Conservation (phyloP, 495 filamentous ascomycete species). For the Neurospora sp. region DNA sequence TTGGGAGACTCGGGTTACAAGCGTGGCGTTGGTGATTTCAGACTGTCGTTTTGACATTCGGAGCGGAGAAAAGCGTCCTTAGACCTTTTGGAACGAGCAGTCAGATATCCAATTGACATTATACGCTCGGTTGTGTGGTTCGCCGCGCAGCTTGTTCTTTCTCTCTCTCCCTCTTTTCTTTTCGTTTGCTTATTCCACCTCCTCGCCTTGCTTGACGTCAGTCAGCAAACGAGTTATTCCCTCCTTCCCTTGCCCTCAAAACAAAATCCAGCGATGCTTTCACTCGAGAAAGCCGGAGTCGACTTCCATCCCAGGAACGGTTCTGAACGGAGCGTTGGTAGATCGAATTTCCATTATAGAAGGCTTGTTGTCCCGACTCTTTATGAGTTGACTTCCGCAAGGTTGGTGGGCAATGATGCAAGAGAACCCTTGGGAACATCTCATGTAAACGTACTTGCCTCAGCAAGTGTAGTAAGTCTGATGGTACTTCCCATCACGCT, state of each 20-base stretch:
- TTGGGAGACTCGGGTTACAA: slow-evolving; percentile 12
- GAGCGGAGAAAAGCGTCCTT: slow-evolving; percentile 5
- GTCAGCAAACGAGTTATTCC: background rate
- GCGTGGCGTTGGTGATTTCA: slow-evolving; percentile 21
- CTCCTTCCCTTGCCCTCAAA: slow-evolving; percentile 3
- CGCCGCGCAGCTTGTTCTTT: slow-evolving; percentile 1
- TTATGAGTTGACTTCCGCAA: slow-evolving; percentile 27
- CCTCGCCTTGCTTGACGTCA: background rate
- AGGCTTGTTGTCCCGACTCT: slow-evolving; percentile 51
- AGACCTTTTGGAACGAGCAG: slow-evolving; percentile 18
- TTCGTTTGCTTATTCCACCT: slow-evolving; percentile 1
- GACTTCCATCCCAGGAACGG: slow-evolving; percentile 37
- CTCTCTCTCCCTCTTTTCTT: background rate
- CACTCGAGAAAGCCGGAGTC: slow-evolving; percentile 39
- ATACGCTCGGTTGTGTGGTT: slow-evolving; percentile 7
- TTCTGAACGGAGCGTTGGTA: slow-evolving; percentile 50
- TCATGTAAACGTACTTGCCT: background rate
- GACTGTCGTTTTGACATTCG: slow-evolving; percentile 7
- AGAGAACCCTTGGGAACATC: slow-evolving; percentile 55
- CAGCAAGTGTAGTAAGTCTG: background rate
- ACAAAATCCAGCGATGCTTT: slow-evolving; percentile 38
- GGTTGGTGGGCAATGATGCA: slow-evolving; percentile 53
- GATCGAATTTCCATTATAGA: slow-evolving; percentile 44
- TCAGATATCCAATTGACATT: slow-evolving; percentile 25
- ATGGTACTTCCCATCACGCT: background rate